Conservation (phyloP, 129 eudicot species). For the Helichrysum umbraculigerum region DNA sequence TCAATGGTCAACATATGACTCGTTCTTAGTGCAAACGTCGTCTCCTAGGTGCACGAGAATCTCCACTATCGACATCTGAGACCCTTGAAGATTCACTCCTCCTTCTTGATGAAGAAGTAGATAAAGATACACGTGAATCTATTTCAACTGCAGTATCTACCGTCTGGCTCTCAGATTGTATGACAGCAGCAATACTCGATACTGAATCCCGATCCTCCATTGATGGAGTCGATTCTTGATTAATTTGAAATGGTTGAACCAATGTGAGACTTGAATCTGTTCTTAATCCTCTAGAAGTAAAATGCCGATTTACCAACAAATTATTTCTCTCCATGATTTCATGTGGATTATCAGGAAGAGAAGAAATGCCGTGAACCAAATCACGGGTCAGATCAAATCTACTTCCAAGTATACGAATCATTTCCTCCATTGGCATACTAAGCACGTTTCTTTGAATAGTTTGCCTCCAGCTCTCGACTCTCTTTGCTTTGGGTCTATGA, state of each 20-base stretch:
- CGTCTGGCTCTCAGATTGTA: slow-evolving; percentile 84
- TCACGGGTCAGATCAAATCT: slow-evolving; percentile 76
- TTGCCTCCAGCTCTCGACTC: slow-evolving; percentile 15
- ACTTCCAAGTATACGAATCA: slow-evolving; percentile 74
- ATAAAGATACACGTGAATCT: slow-evolving; percentile 64
- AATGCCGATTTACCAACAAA: slow-evolving; percentile 52
- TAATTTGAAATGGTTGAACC: slow-evolving; percentile 46
- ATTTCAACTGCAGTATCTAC: slow-evolving; percentile 80
- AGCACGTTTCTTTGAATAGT: background rate
- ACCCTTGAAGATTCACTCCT: slow-evolving; percentile 66
- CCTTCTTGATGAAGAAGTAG: slow-evolving; percentile 82
- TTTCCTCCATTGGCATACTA: slow-evolving; percentile 12
- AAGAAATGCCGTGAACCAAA: slow-evolving; percentile 43
- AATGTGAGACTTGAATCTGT: slow-evolving; percentile 44
- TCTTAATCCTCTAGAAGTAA: slow-evolving; percentile 65
- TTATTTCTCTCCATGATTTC: slow-evolving; percentile 47
- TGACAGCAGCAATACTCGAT: slow-evolving; percentile 90
- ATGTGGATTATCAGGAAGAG: slow-evolving; percentile 38
- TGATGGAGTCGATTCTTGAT: slow-evolving; percentile 48
- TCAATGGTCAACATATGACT: background rate
- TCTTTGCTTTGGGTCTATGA: slow-evolving; percentile 5
- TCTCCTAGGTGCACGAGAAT: slow-evolving; percentile 78
- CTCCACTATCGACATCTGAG: slow-evolving; percentile 88
- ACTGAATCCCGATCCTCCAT: slow-evolving; percentile 85
- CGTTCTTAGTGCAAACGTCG: slow-evolving; percentile 57